Evolutionary conservation across 148 eudicot genomes (phyloP).

Genomic region (Chenopodium berlandieri): DNA sequence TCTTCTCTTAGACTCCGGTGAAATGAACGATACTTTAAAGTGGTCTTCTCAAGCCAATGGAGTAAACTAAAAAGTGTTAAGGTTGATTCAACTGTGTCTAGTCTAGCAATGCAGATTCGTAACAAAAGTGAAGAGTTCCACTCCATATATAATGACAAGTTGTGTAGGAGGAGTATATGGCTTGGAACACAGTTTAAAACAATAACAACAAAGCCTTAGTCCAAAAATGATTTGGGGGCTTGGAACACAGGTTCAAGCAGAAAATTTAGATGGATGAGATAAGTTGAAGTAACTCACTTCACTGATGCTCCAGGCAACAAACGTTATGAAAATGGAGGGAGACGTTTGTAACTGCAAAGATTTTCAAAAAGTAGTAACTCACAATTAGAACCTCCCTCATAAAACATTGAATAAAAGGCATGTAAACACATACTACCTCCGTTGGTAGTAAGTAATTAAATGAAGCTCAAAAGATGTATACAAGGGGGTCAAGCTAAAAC

Average conservation of each 20-base stretch:
- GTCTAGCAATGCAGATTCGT: not conserved
- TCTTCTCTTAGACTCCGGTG: not conserved
- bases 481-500: constrained; percentile 28
- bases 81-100: not conserved
- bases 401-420: not conserved
- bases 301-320: constrained; percentile 68
- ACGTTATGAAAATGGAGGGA: constrained; percentile 71
- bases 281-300: constrained; percentile 49
- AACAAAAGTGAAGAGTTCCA: not conserved
- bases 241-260: not conserved
- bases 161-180: not conserved
- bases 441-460: too few species aligned
- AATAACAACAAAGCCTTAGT: too few species aligned
- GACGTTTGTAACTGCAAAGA: constrained; percentile 58
- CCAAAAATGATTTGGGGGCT: too few species aligned
- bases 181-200: not conserved
- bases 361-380: not conserved
- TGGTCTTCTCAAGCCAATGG: not conserved
- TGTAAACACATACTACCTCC: not conserved
- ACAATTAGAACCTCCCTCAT: not conserved
- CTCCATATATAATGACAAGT: too few species aligned
- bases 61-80: not conserved
- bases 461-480: not conserved
- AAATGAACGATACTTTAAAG: not conserved
- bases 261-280: not conserved